Evolutionary conservation across 129 eudicot genomes (phyloP), one percentile per base, ranked within the genome.

Genomic region (Erigeron canadensis): DNA sequence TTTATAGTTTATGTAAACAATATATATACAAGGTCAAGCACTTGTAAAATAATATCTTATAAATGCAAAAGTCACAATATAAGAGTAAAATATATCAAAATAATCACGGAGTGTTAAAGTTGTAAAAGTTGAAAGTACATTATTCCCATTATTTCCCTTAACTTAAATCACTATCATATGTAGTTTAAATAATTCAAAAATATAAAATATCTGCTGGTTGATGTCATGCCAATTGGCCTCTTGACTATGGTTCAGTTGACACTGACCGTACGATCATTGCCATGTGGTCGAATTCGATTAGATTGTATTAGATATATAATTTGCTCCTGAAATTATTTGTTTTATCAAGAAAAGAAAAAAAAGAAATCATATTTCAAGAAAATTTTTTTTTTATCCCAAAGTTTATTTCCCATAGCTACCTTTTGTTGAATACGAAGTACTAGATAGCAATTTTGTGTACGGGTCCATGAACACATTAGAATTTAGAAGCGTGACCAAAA

Each of bases 201-300:
- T 18, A 23, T 39, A 55, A 22, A 39, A 70, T 57, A 57, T 51
- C 10, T 15, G 47, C 55, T 43, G 43, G 65, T 56, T 71, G 54
- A 57, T 71, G 67, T 57, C 75, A 59, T 57, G 34, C 28, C 38
- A 18, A 70, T 53, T 70, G n/a, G 39, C 46, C 43, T 65, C 72
- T 58, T 71, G 34, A 42, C 67, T 38, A 61, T 46, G 65, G 65
- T 56, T 69, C 5, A 17, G 47, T 69, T 69, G 65, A 56, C 42
- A 55, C 55, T 11, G 28, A 17, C 47, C 77, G 60, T 61, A 40
- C 8, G 38, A 60, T 45, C 17, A 62, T 16, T 44, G 17, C 42
- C 68, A 28, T 45, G 57, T 47, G 68, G 56, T 43, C 56, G 45
- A 8, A 40, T 55, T 40, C 10, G 5, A 37, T 10, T 61, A 44